Evolutionary conservation across 108 stramenopile species (phyloP).

Genomic region (Conticribra weissflogii): DNA sequence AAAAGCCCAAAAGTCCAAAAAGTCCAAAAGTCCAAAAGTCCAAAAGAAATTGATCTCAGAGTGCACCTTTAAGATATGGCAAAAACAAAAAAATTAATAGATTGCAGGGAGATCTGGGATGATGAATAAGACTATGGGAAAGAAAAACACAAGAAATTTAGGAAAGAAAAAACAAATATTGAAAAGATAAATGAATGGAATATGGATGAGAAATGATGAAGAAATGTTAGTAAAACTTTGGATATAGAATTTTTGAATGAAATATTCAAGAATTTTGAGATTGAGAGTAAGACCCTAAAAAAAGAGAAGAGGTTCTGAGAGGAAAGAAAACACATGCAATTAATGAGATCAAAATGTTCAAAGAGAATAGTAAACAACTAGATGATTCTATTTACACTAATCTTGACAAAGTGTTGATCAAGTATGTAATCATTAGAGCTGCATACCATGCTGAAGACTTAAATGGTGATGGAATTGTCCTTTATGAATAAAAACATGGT

Average conservation of each 20-base stretch:
- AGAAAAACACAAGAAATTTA: too few relatives aligned
- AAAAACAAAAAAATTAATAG: too few relatives aligned
- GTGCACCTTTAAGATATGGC: too few relatives aligned
- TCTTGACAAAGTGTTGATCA: background rate
- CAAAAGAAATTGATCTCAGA: too few relatives aligned
- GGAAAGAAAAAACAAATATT: too few relatives aligned
- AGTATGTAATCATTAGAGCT: constrained; percentile 1
- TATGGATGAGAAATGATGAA: too few relatives aligned
- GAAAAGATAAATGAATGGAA: too few relatives aligned
- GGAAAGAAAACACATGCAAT: background rate
- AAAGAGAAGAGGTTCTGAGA: background rate
- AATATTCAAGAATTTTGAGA: background rate
- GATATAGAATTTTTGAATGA: background rate
- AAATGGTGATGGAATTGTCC: constrained; percentile 6
- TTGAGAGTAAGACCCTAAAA: background rate
- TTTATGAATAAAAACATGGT: background rate
- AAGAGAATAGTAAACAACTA: background rate
- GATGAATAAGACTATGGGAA: too few relatives aligned
- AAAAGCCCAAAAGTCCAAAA: background rate
- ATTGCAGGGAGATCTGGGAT: too few relatives aligned
- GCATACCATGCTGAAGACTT: constrained; percentile 13
- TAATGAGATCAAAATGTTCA: background rate
- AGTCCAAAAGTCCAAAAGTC: too few relatives aligned
- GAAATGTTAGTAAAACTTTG: too few relatives aligned
- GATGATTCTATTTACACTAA: background rate